phyloP scores from a whole-genome alignment of 2,329 filamentous ascomycete species.

The Fusarium siculi region DNA sequence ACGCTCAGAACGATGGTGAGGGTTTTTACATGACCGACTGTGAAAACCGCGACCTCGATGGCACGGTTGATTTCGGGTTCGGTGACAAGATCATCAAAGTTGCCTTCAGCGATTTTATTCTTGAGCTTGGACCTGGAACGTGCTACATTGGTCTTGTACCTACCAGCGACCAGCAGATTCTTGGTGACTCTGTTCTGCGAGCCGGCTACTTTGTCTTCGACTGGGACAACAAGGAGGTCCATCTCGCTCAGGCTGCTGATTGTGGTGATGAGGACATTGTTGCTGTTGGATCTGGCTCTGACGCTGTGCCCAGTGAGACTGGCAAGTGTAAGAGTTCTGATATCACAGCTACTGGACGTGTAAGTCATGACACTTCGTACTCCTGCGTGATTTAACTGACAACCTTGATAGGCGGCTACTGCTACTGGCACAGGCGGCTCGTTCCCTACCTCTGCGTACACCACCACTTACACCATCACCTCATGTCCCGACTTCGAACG shows the following conservation, averaged over 20 bases:
- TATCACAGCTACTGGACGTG: slow-evolving; percentile 20
- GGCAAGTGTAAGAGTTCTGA: slow-evolving; percentile 52
- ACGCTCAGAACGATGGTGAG: slow-evolving; percentile 51
- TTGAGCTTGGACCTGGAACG: slow-evolving; percentile 52
- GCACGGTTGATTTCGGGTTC: slow-evolving; percentile 62
- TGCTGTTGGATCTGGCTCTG: slow-evolving; percentile 47
- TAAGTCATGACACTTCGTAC: background rate
- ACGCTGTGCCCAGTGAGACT: slow-evolving; percentile 48
- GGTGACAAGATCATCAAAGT: slow-evolving; percentile 54
- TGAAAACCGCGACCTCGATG: slow-evolving; percentile 47
- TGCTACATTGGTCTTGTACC: slow-evolving; percentile 57
- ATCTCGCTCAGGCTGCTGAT: slow-evolving; percentile 55
- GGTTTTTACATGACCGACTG: slow-evolving; percentile 61
- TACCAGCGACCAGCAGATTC: slow-evolving; percentile 55
- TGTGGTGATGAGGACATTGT: slow-evolving; percentile 54
- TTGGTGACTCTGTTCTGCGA: slow-evolving; percentile 56
- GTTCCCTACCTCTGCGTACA: slow-evolving; percentile 35
- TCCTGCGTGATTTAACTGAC: background rate
- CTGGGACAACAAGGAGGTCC: slow-evolving; percentile 56
- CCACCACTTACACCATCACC: slow-evolving; percentile 45
- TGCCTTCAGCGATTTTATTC: slow-evolving; percentile 61
- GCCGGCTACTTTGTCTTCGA: slow-evolving; percentile 60
- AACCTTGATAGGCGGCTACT: background rate
- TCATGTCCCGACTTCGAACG: slow-evolving; percentile 39
- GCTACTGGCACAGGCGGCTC: slow-evolving; percentile 8